A percentile compares a stretch with the other conserved stretches of the same genome.
Conservation (phyloP, 164 flowering plant genomes). For the Aristolochia fimbriata region DNA sequence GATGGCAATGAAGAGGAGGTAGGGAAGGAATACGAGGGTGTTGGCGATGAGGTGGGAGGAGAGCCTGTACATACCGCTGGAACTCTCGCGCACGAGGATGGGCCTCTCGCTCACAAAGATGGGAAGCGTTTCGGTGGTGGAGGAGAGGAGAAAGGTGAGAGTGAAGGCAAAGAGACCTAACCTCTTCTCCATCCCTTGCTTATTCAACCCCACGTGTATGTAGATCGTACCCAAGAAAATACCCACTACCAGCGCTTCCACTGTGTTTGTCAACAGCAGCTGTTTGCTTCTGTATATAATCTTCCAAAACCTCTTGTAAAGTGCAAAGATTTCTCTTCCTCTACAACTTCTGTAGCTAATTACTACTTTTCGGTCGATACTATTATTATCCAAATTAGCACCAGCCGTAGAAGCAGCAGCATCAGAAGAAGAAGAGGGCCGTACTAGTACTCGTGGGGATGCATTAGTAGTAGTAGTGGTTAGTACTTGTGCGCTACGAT, state of each 20-base stretch:
- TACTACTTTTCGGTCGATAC: background rate
- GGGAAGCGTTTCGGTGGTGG: slow-evolving; percentile 88
- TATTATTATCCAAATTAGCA: no score
- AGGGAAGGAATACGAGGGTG: slow-evolving; percentile 86
- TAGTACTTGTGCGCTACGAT: no score
- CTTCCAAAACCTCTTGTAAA: slow-evolving; percentile 69
- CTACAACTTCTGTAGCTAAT: slow-evolving; percentile 53
- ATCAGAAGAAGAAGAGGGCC: no score
- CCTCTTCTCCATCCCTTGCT: slow-evolving; percentile 70
- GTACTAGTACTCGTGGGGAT: no score
- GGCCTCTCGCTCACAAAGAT: slow-evolving; percentile 86
- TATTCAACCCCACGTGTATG: slow-evolving; percentile 60
- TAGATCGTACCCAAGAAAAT: slow-evolving; percentile 81
- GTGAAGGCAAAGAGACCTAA: slow-evolving; percentile 95
- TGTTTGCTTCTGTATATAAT: slow-evolving; percentile 83
- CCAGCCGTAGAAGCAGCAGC: no score
- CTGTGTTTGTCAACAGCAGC: slow-evolving; percentile 61
- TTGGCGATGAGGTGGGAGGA: slow-evolving; percentile 81
- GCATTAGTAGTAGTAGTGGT: no score
- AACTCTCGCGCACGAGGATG: slow-evolving; percentile 64
- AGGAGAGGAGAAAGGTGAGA: slow-evolving; percentile 87
- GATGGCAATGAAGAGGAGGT: slow-evolving; percentile 54
- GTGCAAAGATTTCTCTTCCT: slow-evolving; percentile 40
- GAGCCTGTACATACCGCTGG: slow-evolving; percentile 75
- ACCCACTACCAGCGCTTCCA: slow-evolving; percentile 80